Percentiles rank a stretch among this genome's conserved stretches.
Evolutionary conservation across 352 stramenopile species (phyloP).

Genomic region (Peronospora farinosa): DNA sequence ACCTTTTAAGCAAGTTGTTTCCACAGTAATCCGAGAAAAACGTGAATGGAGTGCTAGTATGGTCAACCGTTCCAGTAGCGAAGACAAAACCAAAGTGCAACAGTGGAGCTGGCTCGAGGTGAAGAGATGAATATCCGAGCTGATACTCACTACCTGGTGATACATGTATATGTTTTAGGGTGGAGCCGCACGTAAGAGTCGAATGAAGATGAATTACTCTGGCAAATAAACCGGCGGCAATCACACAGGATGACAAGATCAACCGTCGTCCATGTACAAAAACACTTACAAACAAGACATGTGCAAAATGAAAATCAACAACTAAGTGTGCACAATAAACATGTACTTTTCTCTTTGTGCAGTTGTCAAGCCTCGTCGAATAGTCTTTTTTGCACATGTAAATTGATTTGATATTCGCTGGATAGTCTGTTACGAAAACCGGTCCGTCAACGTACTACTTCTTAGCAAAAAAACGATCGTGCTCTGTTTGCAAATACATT

Average conservation of each 20-base stretch:
- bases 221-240: conserved; percentile 14
- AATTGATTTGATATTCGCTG: conserved; percentile 97
- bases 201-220: conserved; percentile 1
- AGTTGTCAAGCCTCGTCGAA: conserved; percentile 17
- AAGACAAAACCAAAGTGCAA: conserved; percentile 21
- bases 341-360: conserved; percentile 12
- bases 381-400: conserved; percentile 98
- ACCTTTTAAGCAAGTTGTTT: conserved; percentile 59
- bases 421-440: conserved; percentile 98
- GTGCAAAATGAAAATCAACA: conserved; percentile 24
- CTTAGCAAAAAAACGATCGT: conserved; percentile 94
- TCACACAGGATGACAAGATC: conserved; percentile 8
- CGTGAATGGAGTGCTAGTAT: conserved; percentile 2
- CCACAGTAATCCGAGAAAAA: conserved; percentile 35
- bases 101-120: conserved; percentile 15
- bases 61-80: conserved; percentile 10
- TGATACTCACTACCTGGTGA: conserved; percentile 5
- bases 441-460: conserved; percentile 55
- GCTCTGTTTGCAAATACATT: conserved; percentile 96
- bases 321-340: conserved; percentile 22
- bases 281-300: conserved; percentile 23
- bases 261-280: conserved; percentile 30
- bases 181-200: conserved; percentile 5
- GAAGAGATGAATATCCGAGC: conserved; percentile 6
- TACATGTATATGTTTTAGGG: conserved; percentile 19